A percentile compares a stretch with the other conserved stretches of the same genome.
Evolutionary conservation across 805 yeast genomes (phyloP).

Genomic region (Kazachstania kunashirensis): DNA sequence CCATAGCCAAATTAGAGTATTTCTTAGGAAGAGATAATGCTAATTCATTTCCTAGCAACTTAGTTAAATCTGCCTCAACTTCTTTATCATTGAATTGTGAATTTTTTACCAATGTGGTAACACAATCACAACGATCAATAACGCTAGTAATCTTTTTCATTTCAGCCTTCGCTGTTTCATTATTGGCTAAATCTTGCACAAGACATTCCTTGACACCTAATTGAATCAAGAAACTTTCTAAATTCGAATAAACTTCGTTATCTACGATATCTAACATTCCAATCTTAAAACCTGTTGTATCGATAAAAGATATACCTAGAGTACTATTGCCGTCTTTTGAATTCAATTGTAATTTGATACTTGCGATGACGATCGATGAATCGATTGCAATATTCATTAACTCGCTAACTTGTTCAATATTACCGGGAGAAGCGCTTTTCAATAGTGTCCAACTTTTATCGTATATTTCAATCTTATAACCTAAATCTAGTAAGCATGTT

Average conservation of each 20-base stretch:
- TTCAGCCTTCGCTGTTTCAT: slow-evolving; percentile 31
- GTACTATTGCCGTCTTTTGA: slow-evolving; percentile 32
- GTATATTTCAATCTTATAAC: slow-evolving; percentile 73
- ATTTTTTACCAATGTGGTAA: slow-evolving; percentile 50
- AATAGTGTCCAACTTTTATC: slow-evolving; percentile 50
- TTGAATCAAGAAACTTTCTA: slow-evolving; percentile 81
- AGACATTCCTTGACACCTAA: slow-evolving; percentile 81
- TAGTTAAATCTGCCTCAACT: slow-evolving; percentile 67
- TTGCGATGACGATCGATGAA: slow-evolving; percentile 44
- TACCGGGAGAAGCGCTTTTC: slow-evolving; percentile 81
- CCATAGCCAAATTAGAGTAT: slow-evolving; percentile 21
- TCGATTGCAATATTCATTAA: slow-evolving; percentile 42
- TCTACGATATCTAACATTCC: slow-evolving; percentile 77
- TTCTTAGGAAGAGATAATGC: slow-evolving; percentile 24
- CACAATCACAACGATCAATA: slow-evolving; percentile 69
- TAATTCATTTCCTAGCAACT: slow-evolving; percentile 49
- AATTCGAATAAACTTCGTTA: slow-evolving; percentile 75
- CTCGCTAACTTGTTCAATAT: slow-evolving; percentile 68
- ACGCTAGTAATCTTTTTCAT: slow-evolving; percentile 57
- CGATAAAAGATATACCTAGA: slow-evolving; percentile 74
- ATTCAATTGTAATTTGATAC: slow-evolving; percentile 29
- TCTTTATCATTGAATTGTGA: slow-evolving; percentile 54
- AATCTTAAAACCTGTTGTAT: slow-evolving; percentile 54
- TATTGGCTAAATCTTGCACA: slow-evolving; percentile 35
- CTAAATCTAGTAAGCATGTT: slow-evolving; percentile 57